Evolutionary conservation across 306 rosid species (phyloP), one percentile per base, ranked within the genome.

Genomic region (Cucurbita moschata): DNA sequence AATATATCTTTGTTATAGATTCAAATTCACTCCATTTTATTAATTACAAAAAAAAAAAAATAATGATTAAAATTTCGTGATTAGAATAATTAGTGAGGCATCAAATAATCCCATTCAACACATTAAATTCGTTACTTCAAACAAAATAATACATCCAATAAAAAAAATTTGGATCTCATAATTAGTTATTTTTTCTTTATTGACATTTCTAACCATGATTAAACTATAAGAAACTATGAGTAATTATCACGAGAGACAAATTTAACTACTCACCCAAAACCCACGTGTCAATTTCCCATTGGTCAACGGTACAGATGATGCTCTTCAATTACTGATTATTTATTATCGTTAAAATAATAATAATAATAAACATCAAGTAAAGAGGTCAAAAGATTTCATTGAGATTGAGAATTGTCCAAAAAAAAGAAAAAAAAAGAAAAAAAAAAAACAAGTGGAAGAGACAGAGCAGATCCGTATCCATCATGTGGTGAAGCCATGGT

Each of bases 401-500:
- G 38, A 19, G 71, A 64, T 40, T 18, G 71, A 39, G 71, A 40
- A n/a, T 64, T 40, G 4, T 39, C 0, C 10, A 3, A 15, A 40
- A 63, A 63, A 18, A n/a, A n/a, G n/a, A 18, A 43, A 19, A n/a
- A 10, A 10, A 1, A 0, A 39, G 39, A 15, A 10, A 10, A 10
- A 10, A 1, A 0, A 39, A 63, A 15, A 19, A 19, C 5, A 10
- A 43, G 43, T 40, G 7, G 50, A 15, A 63, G 26, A 59, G 16
- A 9, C 11, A 63, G 26, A 43, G 30, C 9, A 2, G 54, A 66
- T 66, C 39, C 6, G 72, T 11, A 42, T 43, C 54, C 54, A 44
- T 66, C 72, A 66, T 66, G 54, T 66, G 54, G 54, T 44, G 44
- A 44, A 66, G 30, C 71, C 71, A 64, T 40, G 71, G 49, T 64